A percentile compares a stretch with the other conserved stretches of the same genome.
Evolutionary conservation across 2,329 filamentous ascomycete species (phyloP).

Genomic region (Ascochyta pisi): DNA sequence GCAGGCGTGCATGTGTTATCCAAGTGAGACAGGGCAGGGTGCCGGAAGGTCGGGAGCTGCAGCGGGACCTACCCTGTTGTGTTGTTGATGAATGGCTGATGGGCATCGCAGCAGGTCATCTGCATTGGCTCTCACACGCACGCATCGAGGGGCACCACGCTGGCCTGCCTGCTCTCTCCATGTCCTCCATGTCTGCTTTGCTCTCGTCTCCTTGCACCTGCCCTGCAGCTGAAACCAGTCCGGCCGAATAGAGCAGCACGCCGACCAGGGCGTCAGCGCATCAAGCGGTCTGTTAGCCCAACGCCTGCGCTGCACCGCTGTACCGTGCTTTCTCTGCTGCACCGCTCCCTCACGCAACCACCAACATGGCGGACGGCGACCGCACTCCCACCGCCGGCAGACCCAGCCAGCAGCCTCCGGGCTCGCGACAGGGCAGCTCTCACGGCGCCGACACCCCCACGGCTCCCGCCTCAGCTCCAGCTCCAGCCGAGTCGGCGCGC

Average conservation of each 20-base stretch:
- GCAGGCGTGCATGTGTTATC: neutral
- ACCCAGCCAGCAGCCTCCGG: conserved; percentile 30
- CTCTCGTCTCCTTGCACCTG: conserved; percentile 9
- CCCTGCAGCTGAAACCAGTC: conserved; percentile 21
- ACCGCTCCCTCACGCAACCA: conserved; percentile 16
- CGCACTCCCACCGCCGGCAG: conserved; percentile 33
- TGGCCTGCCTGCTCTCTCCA: neutral
- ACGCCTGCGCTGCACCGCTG: neutral
- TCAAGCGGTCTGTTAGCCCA: conserved; percentile 14
- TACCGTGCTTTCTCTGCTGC: conserved; percentile 12
- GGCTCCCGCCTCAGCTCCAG: conserved; percentile 4
- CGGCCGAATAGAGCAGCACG: conserved; percentile 24
- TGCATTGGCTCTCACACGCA: conserved; percentile 27
- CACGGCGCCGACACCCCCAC: conserved; percentile 34
- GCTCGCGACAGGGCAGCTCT: conserved; percentile 37
- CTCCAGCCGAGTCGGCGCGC: conserved; percentile 35
- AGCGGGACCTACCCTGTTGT: conserved; percentile 1
- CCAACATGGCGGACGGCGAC: conserved; percentile 42
- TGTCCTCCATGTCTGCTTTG: conserved; percentile 15
- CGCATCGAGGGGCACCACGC: conserved; percentile 21
- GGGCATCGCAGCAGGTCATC: conserved; percentile 27
- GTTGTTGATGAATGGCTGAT: conserved; percentile 9
- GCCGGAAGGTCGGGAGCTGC: conserved; percentile 8
- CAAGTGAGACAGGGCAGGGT: conserved; percentile 6
- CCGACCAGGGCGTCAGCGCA: conserved; percentile 17